Evolutionary conservation across 805 yeast genomes (phyloP).

Genomic region (Wickerhamomyces ciferrii): DNA sequence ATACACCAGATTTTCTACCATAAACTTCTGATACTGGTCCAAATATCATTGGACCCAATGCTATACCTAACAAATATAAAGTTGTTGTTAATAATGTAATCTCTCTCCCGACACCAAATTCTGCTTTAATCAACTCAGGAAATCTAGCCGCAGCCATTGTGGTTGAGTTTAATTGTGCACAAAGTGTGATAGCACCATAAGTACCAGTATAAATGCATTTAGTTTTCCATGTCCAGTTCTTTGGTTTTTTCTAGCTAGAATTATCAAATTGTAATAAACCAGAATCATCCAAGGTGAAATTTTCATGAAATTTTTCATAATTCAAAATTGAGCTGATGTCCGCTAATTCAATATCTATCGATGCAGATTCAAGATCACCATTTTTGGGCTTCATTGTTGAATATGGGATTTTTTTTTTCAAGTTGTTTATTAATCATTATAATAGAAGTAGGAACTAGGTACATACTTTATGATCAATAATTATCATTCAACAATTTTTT

Average conservation of each 20-base stretch:
- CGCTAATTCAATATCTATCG: too few relatives aligned
- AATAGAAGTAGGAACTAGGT: too few relatives aligned
- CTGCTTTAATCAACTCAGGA: slow-evolving; percentile 24
- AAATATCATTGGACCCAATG: slow-evolving; percentile 53
- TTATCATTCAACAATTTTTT: too few relatives aligned
- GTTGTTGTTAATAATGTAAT: slow-evolving; percentile 51
- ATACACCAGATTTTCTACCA: slow-evolving; percentile 37
- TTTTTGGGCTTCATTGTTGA: too few relatives aligned
- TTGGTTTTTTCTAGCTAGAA: slow-evolving; percentile 17
- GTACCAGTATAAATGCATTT: slow-evolving; percentile 29
- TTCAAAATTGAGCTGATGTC: too few relatives aligned
- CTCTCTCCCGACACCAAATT: slow-evolving; percentile 38
- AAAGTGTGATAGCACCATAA: slow-evolving; percentile 34
- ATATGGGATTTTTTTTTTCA: too few relatives aligned
- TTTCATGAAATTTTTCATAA: background rate
- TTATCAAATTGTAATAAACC: slow-evolving; percentile 10
- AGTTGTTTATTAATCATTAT: too few relatives aligned
- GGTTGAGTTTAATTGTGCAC: slow-evolving; percentile 48
- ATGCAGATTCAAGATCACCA: too few relatives aligned
- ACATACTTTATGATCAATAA: too few relatives aligned
- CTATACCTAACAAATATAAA: slow-evolving; percentile 60
- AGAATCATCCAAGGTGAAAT: slow-evolving; percentile 3
- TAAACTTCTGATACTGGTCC: slow-evolving; percentile 47
- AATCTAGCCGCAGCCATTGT: slow-evolving; percentile 35
- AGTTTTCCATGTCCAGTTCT: slow-evolving; percentile 33